Evolutionary conservation across 176 grass and related monocot genomes (phyloP), one percentile per base, ranked within the genome.

Genomic region (Leersia perrieri): DNA sequence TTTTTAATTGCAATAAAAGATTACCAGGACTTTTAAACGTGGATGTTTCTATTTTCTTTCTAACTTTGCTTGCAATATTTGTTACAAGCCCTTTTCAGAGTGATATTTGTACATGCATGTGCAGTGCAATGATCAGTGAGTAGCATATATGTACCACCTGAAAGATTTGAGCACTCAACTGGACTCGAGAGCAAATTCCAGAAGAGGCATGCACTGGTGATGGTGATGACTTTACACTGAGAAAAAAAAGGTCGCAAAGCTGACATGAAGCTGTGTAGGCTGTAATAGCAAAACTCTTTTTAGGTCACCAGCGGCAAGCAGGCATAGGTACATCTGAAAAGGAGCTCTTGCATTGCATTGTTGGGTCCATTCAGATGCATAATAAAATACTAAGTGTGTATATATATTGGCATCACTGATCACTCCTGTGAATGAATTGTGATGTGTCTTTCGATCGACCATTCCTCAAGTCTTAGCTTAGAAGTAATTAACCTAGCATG

Each of bases 401-500:
- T 39, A 36, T 38, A 2, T 3, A 34, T 33, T 32, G 30, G 20
- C 38, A 61, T 34, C 23, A 11, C 70, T 78, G 53, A 23, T 25
- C 53, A 58, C 53, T 23, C 51, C n/a, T n/a, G n/a, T n/a, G n/a
- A n/a, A n/a, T n/a, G n/a, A n/a, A n/a, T 22, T 27, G 32, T 34
- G 38, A 29, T 57, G 3, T 4, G 3, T 58, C 45, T 16, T 35
- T 1, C 16, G 2, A 71, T 32, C 40, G 53, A 20, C 53, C 41
- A 31, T 45, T 33, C 22, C 33, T 66, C 40, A 3, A 72, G 63
- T 41, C 86, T 89, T 92, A 92, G 61, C 41, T 77, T 20, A 63
- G 79, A 89, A 89, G 90, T 55, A 92, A 89, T 66, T 41, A 78
- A 22, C 71, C 66, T 63, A 39, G 16, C 22, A 81, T 31, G 66